Conservation (phyloP, 805 yeast genomes). For the Ogataea parapolymorpha region DNA sequence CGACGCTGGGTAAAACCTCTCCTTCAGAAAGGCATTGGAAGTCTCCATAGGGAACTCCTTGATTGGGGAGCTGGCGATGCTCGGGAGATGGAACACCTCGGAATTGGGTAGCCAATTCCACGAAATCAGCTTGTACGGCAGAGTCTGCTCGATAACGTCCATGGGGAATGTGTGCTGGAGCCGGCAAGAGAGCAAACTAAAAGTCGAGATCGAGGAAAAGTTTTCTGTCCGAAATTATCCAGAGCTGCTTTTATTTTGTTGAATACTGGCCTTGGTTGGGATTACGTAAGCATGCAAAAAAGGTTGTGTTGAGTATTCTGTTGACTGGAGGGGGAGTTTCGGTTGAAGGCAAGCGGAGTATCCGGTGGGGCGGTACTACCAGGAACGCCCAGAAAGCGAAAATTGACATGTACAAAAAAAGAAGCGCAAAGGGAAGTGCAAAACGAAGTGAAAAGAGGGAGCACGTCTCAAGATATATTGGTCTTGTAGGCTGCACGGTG, state of each 20-base stretch:
- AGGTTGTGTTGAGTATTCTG: background rate
- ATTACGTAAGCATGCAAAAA: background rate
- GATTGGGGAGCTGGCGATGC: slow-evolving; percentile 19
- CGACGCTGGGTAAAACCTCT: slow-evolving; percentile 37
- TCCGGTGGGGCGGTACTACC: too few relatives aligned
- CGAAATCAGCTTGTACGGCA: slow-evolving; percentile 18
- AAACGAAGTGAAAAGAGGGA: too few relatives aligned
- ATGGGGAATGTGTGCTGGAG: background rate
- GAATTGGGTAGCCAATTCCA: slow-evolving; percentile 26
- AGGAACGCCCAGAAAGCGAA: too few relatives aligned
- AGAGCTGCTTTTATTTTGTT: background rate
- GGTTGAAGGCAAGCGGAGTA: background rate
- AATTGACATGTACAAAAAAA: too few relatives aligned
- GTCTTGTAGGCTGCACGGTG: too few relatives aligned
- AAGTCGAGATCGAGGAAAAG: background rate
- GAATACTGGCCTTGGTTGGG: background rate
- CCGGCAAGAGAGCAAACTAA: background rate
- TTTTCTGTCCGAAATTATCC: background rate
- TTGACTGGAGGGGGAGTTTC: background rate
- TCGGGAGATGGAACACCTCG: slow-evolving; percentile 29
- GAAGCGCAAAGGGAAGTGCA: too few relatives aligned
- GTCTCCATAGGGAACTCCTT: slow-evolving; percentile 29
- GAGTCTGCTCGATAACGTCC: slow-evolving; percentile 6
- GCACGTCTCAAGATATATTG: too few relatives aligned
- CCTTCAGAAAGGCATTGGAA: slow-evolving; percentile 22